Conservation (phyloP, 345 rosid species). For the Aquilaria malaccensis region DNA sequence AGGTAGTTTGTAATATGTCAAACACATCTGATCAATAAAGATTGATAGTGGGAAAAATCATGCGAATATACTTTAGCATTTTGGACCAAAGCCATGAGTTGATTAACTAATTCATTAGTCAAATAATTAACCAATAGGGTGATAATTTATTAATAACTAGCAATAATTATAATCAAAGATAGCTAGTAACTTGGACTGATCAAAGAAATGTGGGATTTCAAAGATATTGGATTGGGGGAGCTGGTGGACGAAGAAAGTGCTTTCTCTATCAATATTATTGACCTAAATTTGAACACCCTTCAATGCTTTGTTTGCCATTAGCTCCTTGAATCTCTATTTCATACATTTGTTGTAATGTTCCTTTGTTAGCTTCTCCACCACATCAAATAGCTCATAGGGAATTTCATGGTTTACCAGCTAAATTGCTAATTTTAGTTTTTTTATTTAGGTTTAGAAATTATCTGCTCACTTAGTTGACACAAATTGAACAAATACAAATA, state of each 20-base stretch:
- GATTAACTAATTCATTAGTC: too few relatives aligned
- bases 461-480: too few relatives aligned
- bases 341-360: constrained; percentile 74
- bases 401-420: constrained; percentile 85
- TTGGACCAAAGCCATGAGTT: too few relatives aligned
- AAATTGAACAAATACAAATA: too few relatives aligned
- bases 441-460: neutral
- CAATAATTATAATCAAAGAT: too few relatives aligned
- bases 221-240: constrained; percentile 60
- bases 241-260: constrained; percentile 69
- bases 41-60: too few relatives aligned
- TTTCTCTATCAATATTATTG: constrained; percentile 85
- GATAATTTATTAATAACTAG: too few relatives aligned
- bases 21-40: too few relatives aligned
- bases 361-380: constrained; percentile 61
- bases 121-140: too few relatives aligned
- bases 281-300: constrained; percentile 55
- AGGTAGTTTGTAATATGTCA: too few relatives aligned
- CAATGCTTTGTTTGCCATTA: constrained; percentile 53
- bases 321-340: constrained; percentile 80
- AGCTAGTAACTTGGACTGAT: constrained; percentile 50
- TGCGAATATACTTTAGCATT: too few relatives aligned
- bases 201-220: constrained; percentile 63
- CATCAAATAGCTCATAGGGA: constrained; percentile 57
- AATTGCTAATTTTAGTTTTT: neutral